Base-by-base conservation (phyloP, 1,139 yeast species). In the Geotrichum cucujoidarum region DNA sequence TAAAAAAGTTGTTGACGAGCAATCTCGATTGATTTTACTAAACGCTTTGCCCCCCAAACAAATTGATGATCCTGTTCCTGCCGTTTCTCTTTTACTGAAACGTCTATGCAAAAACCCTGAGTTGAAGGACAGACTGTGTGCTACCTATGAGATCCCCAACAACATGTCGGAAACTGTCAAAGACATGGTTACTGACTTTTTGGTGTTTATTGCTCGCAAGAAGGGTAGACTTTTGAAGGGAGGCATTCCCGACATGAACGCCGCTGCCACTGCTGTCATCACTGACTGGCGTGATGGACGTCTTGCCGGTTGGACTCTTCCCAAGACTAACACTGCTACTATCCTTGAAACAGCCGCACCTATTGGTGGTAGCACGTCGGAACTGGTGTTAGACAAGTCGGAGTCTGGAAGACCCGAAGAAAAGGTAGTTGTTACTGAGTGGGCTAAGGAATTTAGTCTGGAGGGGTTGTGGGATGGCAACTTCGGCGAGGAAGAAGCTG, bases 261-360 rank as follows among this genome's bases (percentile, higher is more conserved):
- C 92, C 54, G 95, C 98, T 11, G 96, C 95, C 35, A 68, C 78
- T 59, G 75, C 87, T 31, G 85, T 92, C 3, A 75, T 94, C 61
- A 87, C 80, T 58, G 99, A 92, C 69, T 94, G 97, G 97, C 82
- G 97, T 70, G 97, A 90, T 67, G 98, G 98, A 51, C 80, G 95
- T 64, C 78, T 92, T 58, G 69, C 83, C 49, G 96, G 97, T 41
- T 92, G 97, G 96, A 81, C 89, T 1, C 67, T 81, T 58, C 95
- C 97, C 41, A 86, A 83, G 57, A 55, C 57, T 30, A 56, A 64
- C 29, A 49, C 64, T 13, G 44, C 43, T 11, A 46, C 43, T 10
- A 24, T 24, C 8, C 31, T 47, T 2, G 40, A 32, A 37, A 60
- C 60, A 41, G 61, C 66, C 20, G 62, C 67, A 21, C 59, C 67